These are phyloP conservation scores for Pichia terricola DNA, from an alignment of 1,139 yeast genomes.

Conservation along the genomic window DNA sequence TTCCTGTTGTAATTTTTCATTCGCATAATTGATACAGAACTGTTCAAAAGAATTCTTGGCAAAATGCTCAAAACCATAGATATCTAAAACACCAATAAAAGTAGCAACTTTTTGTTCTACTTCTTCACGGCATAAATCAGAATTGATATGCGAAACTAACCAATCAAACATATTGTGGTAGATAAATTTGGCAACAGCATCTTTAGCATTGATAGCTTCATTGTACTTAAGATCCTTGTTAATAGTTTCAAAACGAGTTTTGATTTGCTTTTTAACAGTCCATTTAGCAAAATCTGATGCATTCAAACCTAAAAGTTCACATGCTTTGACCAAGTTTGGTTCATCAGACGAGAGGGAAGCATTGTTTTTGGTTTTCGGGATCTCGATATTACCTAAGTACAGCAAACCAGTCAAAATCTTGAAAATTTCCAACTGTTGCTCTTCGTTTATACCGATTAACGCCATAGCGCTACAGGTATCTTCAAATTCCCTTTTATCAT, in stretches of 20 bases:
- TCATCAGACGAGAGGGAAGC: constrained; percentile 80
- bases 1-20: constrained; percentile 94
- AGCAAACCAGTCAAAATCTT: constrained; percentile 78
- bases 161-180: constrained; percentile 92
- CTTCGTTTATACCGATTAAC: constrained; percentile 62
- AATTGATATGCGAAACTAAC: constrained; percentile 79
- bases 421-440: constrained; percentile 62
- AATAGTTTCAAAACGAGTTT: constrained; percentile 88
- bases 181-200: constrained; percentile 90
- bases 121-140: constrained; percentile 70
- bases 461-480: constrained; percentile 68
- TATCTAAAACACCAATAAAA: constrained; percentile 95
- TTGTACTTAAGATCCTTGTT: constrained; percentile 72
- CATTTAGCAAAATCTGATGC: constrained; percentile 72
- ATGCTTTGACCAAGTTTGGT: constrained; percentile 73
- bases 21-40: constrained; percentile 95
- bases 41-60: constrained; percentile 93
- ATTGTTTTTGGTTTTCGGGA: constrained; percentile 78
- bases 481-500: constrained; percentile 69
- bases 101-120: constrained; percentile 48
- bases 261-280: constrained; percentile 88
- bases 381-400: constrained; percentile 88
- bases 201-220: constrained; percentile 88
- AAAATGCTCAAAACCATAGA: constrained; percentile 95
- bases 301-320: constrained; percentile 78